These are phyloP conservation scores for Gilbertella persicaria DNA, from an alignment of 371 early-diverging fungal genomes.

Conservation along the genomic window DNA sequence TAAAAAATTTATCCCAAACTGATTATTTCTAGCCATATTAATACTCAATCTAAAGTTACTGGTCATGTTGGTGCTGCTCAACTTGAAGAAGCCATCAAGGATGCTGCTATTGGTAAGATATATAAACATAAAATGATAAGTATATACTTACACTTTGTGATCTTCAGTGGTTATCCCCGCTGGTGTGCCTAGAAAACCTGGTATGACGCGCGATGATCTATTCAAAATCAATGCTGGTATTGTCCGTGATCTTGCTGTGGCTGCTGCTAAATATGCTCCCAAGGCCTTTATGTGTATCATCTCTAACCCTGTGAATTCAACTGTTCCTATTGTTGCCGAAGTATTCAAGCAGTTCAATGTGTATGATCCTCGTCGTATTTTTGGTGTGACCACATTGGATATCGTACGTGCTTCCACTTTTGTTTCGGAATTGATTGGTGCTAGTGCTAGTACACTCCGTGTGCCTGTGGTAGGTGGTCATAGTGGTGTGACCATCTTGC, in stretches of 20 bases:
- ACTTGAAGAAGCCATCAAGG: slow-evolving; percentile 52
- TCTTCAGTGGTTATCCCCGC: slow-evolving; percentile 94
- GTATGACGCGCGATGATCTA: slow-evolving; percentile 99
- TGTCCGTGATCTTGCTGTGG: slow-evolving; percentile 82
- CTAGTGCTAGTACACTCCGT: slow-evolving; percentile 55
- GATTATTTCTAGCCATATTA: slow-evolving; percentile 57
- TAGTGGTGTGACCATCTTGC: slow-evolving; percentile 87
- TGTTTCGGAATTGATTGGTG: slow-evolving; percentile 54
- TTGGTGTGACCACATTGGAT: slow-evolving; percentile 91
- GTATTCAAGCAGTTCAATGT: slow-evolving; percentile 89
- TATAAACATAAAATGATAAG: not conserved
- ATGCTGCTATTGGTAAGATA: slow-evolving; percentile 43
- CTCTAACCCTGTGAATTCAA: slow-evolving; percentile 99
- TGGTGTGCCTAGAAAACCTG: slow-evolving; percentile 99
- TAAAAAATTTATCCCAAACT: not conserved
- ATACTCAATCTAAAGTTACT: slow-evolving; percentile 70
- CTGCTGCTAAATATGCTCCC: slow-evolving; percentile 77
- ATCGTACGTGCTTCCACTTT: slow-evolving; percentile 86
- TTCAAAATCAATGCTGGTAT: slow-evolving; percentile 98
- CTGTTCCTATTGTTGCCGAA: slow-evolving; percentile 98
- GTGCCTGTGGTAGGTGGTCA: slow-evolving; percentile 90
- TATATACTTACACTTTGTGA: not conserved
- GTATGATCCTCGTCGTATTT: slow-evolving; percentile 82
- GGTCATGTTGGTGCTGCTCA: slow-evolving; percentile 46
- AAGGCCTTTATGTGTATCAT: slow-evolving; percentile 95